phyloP scores from a whole-genome alignment of 345 rosid genomes.

The Aegle marmelos region DNA sequence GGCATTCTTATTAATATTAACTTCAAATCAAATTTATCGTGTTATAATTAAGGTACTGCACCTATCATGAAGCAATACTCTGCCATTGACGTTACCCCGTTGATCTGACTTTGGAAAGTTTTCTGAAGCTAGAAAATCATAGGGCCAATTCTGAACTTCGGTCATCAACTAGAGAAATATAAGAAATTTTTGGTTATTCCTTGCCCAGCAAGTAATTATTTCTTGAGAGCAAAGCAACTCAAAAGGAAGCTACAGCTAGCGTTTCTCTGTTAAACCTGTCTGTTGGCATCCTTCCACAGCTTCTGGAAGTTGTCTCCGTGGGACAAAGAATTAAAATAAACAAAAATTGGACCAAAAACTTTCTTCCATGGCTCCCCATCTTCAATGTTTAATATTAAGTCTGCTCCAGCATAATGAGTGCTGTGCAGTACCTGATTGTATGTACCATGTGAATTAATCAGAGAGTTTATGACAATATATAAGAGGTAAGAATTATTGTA shows the following conservation, averaged over 20 bases:
- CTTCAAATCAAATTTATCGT: background rate
- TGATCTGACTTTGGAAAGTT: conserved; percentile 48
- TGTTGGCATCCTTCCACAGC: conserved; percentile 64
- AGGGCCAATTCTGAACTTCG: conserved; percentile 66
- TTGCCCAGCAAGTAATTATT: background rate
- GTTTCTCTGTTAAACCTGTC: conserved; percentile 35
- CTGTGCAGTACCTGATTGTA: conserved; percentile 63
- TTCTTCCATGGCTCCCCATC: conserved; percentile 75
- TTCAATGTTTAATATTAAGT: conserved; percentile 47
- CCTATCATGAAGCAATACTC: conserved; percentile 60
- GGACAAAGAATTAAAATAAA: conserved; percentile 37
- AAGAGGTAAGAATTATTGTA: too few species aligned
- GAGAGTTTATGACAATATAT: too few species aligned
- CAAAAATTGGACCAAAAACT: conserved; percentile 70
- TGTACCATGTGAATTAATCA: background rate
- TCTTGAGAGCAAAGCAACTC: background rate
- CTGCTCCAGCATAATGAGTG: conserved; percentile 78
- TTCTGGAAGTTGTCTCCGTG: conserved; percentile 11
- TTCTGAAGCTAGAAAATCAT: conserved; percentile 50
- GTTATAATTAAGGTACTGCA: conserved; percentile 11
- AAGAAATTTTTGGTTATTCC: background rate
- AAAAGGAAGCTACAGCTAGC: background rate
- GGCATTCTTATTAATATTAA: background rate
- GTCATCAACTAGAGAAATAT: conserved; percentile 33
- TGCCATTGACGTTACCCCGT: conserved; percentile 45